Base-by-base conservation (phyloP, 495 filamentous ascomycete genomes). In the Penicillium roqueforti region DNA sequence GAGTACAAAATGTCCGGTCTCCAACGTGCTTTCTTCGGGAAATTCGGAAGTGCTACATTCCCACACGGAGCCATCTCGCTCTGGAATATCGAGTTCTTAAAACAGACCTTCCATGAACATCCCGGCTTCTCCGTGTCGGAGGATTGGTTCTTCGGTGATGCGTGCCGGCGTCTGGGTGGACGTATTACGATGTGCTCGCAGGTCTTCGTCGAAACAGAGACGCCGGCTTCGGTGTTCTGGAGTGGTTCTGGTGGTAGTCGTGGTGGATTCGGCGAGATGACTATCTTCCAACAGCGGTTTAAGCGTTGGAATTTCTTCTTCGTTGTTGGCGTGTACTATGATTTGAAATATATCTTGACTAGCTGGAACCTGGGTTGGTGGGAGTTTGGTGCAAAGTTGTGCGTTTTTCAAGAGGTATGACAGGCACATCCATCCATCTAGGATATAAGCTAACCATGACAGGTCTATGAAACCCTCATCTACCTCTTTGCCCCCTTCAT, bases 381-480 rank as follows among this genome's bases (percentile, higher is more conserved):
- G 71, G 76, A 80, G 36, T 46, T 80, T 26, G 76, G 76, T 1
- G 67, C 75, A 1, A 79, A 79, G 71, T 83, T 90, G 48, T 87
- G 87, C 63, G 80, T 82, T 19, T 84, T 87, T 3, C 86, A 90
- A 69, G 82, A 86, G 55, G 66, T 69, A 55, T 44, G 63, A 36
- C 36, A 49, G 29, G 0, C 6, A 36, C 23, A n/a, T 18, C 2
- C 9, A 14, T 11, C 22, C 22, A 23, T 23, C 4, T 23, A 23
- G 22, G 2, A 23, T 4, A 23, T 23, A 23, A 23, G 19, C 13
- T n/a, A 31, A 51, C 32, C n/a, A 29, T 48, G 28, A 52, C 29
- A 69, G 66, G 72, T 78, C 10, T 79, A 79, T 53, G 77, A 80
- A 51, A 76, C 76, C 6, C 47, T 80, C 0, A 62, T 78, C 22